phyloP scores from a whole-genome alignment of 176 grass and related monocot species.

The Ampelocalamus luodianensis region DNA sequence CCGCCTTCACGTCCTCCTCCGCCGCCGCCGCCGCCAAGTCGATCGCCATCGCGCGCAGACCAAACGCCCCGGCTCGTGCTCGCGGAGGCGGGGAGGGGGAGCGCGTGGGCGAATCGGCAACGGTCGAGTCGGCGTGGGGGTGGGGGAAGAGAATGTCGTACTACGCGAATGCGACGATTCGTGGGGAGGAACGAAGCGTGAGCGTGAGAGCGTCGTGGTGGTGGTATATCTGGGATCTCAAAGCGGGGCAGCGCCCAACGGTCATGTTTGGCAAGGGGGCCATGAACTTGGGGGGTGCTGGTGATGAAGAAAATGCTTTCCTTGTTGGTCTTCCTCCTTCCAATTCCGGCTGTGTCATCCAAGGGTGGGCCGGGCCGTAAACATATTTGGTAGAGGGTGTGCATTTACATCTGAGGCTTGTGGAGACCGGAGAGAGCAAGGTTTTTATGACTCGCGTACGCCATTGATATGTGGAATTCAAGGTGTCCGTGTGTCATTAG shows the following conservation, averaged over 20 bases:
- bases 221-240: constrained; percentile 51
- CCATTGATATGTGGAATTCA: background rate
- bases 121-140: constrained; percentile 23
- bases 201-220: background rate
- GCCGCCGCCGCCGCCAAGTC: constrained; percentile 5
- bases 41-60: constrained; percentile 36
- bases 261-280: constrained; percentile 48
- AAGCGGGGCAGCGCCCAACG: constrained; percentile 52
- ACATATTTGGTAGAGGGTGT: background rate
- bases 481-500: rapidly evolving
- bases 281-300: background rate
- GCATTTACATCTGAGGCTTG: background rate
- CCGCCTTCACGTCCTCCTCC: constrained; percentile 20
- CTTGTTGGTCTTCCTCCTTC: background rate
- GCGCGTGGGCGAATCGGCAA: constrained; percentile 30
- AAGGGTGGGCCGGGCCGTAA: background rate
- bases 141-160: constrained; percentile 21
- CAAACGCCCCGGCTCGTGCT: constrained; percentile 20
- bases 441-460: too few species aligned
- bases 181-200: constrained; percentile 19
- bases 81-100: background rate
- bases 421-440: background rate
- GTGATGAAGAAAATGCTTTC: constrained; percentile 36
- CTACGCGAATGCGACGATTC: constrained; percentile 29
- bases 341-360: background rate